Evolutionary conservation across 2,329 filamentous ascomycete species (phyloP).

Genomic region (Talaromyces sp.): DNA sequence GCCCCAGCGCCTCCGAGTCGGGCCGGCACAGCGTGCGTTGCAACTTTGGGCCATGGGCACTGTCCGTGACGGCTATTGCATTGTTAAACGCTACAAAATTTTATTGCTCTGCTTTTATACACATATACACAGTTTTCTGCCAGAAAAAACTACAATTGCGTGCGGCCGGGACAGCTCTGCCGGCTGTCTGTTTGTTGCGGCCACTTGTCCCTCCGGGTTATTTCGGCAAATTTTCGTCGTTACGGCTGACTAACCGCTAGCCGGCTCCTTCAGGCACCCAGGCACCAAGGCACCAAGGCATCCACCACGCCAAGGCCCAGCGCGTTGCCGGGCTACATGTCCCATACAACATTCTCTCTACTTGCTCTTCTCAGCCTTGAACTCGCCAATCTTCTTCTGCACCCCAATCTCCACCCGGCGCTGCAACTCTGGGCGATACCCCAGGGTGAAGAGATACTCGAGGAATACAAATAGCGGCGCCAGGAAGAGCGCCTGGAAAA

Average conservation of each 20-base stretch:
- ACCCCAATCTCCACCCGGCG: slow-evolving; percentile 73
- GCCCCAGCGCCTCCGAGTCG: slow-evolving; percentile 33
- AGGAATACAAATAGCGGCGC: slow-evolving; percentile 98
- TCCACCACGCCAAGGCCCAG: not conserved
- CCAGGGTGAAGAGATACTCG: slow-evolving; percentile 82
- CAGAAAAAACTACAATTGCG: not conserved
- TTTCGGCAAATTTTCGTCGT: slow-evolving; percentile 5
- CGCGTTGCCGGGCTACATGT: not conserved
- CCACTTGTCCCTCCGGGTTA: slow-evolving; percentile 10
- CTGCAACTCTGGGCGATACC: slow-evolving; percentile 85
- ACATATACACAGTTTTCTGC: not conserved
- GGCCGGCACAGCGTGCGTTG: slow-evolving; percentile 12
- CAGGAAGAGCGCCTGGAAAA: slow-evolving; percentile 85
- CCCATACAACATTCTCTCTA: not conserved
- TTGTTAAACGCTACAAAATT: not conserved
- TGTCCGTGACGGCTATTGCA: not conserved
- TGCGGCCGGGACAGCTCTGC: slow-evolving; percentile 1
- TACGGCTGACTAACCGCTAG: slow-evolving; percentile 5
- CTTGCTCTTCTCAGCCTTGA: slow-evolving; percentile 48
- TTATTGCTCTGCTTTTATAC: not conserved
- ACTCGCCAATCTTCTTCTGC: slow-evolving; percentile 70
- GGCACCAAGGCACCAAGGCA: slow-evolving; percentile 4
- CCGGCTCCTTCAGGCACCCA: not conserved
- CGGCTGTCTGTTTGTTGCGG: not conserved
- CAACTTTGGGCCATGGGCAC: not conserved